phyloP scores from a whole-genome alignment of 2,329 filamentous ascomycete genomes.

The Aspergillus chevalieri region DNA sequence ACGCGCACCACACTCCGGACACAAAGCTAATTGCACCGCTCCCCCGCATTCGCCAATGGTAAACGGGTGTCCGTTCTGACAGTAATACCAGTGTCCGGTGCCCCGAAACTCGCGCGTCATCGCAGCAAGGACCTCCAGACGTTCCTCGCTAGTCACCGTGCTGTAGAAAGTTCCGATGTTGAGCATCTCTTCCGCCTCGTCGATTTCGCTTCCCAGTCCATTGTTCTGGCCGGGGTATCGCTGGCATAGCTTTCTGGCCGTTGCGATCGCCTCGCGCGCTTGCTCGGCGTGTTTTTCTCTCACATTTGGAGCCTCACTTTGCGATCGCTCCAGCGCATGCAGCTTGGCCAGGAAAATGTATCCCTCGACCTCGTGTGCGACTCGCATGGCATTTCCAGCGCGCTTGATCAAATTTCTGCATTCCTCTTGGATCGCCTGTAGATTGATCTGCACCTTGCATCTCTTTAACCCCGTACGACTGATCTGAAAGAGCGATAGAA shows the following conservation, averaged over 20 bases:
- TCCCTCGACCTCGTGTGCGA: constrained; percentile 44
- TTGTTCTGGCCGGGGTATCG: constrained; percentile 22
- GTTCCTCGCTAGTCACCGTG: constrained; percentile 47
- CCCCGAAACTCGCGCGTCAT: constrained; percentile 48
- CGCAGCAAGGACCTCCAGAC: constrained; percentile 45
- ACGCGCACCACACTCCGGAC: constrained; percentile 55
- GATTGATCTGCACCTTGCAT: constrained; percentile 12
- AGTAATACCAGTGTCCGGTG: constrained; percentile 47
- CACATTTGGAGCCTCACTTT: neutral
- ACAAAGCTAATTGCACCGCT: constrained; percentile 56
- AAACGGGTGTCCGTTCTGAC: constrained; percentile 43
- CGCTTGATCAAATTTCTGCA: constrained; percentile 38
- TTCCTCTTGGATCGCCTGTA: constrained; percentile 31
- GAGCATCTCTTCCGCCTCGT: constrained; percentile 44
- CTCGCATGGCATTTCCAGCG: constrained; percentile 31
- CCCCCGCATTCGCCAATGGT: constrained; percentile 62
- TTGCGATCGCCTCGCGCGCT: constrained; percentile 10
- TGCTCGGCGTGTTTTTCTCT: constrained; percentile 5
- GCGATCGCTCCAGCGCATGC: constrained; percentile 37
- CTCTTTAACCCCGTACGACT: constrained; percentile 4
- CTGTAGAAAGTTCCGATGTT: constrained; percentile 44
- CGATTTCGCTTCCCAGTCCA: constrained; percentile 41
- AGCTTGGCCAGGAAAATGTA: constrained; percentile 48
- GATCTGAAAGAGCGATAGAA: constrained; percentile 21
- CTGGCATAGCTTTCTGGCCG: constrained; percentile 23